Evolutionary conservation across 1,284 basidiomycete species (phyloP), one percentile per base, ranked within the genome.

Genomic region (Stygiomarasmius scandens): DNA sequence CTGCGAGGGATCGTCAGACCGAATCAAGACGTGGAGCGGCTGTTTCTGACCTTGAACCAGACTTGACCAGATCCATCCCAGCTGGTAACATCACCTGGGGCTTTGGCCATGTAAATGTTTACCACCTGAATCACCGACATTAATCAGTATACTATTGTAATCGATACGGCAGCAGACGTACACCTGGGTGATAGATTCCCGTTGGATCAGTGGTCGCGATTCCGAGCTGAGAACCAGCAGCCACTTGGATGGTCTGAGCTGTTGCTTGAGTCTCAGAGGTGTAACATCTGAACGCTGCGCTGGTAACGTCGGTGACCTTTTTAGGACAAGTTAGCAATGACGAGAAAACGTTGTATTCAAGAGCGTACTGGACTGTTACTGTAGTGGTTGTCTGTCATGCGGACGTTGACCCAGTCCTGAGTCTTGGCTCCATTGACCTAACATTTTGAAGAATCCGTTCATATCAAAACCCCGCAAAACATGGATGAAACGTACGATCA

Each of bases 361-460:
- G 29, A 32, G 60, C 64, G 4, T 34, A 78, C 77, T 1, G 78
- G 79, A 41, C 65, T 64, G 16, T 73, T 74, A 29, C 64, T 68
- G 60, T 78, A 70, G 64, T 67, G 77, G 67, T 81, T 80, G 64
- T 78, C 77, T 14, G 77, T 80, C 64, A 69, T 58, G 32, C 78
- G 69, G 55, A 80, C 74, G 60, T 80, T 73, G 10, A 64, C 61
- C 77, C 77, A 81, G 25, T 63, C 66, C 5, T 73, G 57, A 3
- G 75, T 77, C 8, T 65, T 67, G 6, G 59, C 60, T 8, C 77
- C 77, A 34, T 73, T 70, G 10, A 75, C 69, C 56, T 76, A 68
- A 77, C 65, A 54, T 48, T 46, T 24, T 24, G 3, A 16, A 12
- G 32, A 16, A 12, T 44, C 24, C 6, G 16, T 12, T 41, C 8